A percentile compares a stretch with the other conserved stretches of the same genome.
These are phyloP conservation scores for Friedmanniomyces simplex DNA, from an alignment of 495 filamentous ascomycete genomes.

Conservation along the genomic window DNA sequence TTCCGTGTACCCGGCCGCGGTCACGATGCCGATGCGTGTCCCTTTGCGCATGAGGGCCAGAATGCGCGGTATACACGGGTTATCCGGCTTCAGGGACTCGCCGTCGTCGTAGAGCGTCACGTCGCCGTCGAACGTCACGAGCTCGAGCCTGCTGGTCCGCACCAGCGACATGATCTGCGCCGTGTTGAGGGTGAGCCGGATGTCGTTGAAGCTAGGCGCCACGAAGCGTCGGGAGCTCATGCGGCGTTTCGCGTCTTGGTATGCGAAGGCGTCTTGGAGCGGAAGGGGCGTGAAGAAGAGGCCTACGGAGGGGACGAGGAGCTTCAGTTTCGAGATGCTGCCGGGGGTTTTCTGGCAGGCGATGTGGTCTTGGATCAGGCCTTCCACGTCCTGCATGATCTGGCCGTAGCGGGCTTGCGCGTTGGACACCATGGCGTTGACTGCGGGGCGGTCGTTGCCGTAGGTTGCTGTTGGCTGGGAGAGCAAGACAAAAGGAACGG, in stretches of 20 bases:
- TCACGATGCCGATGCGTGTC: constrained; percentile 85
- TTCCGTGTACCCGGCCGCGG: constrained; percentile 90
- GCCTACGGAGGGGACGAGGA: constrained; percentile 81
- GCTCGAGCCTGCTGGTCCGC: constrained; percentile 53
- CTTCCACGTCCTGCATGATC: constrained; percentile 89
- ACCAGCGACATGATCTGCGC: constrained; percentile 84
- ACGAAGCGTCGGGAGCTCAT: constrained; percentile 92
- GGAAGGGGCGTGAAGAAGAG: constrained; percentile 82
- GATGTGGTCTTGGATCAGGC: constrained; percentile 89
- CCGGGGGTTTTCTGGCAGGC: constrained; percentile 23
- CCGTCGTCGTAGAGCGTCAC: constrained; percentile 96
- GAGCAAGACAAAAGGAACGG: constrained; percentile 93
- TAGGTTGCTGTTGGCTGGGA: constrained; percentile 84
- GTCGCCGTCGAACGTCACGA: constrained; percentile 95
- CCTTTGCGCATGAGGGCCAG: constrained; percentile 50
- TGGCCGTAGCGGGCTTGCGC: constrained; percentile 81
- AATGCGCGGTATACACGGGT: constrained; percentile 70
- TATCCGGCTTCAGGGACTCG: constrained; percentile 57
- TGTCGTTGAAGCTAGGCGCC: constrained; percentile 94
- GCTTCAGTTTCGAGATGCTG: constrained; percentile 78
- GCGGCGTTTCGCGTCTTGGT: constrained; percentile 71
- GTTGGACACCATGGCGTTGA: constrained; percentile 51
- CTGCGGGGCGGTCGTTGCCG: constrained; percentile 47
- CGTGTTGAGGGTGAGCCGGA: constrained; percentile 85
- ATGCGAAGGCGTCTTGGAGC: constrained; percentile 80